These are phyloP conservation scores for Primulina tabacum DNA, from an alignment of 257 asterid genomes.

Conservation along the genomic window DNA sequence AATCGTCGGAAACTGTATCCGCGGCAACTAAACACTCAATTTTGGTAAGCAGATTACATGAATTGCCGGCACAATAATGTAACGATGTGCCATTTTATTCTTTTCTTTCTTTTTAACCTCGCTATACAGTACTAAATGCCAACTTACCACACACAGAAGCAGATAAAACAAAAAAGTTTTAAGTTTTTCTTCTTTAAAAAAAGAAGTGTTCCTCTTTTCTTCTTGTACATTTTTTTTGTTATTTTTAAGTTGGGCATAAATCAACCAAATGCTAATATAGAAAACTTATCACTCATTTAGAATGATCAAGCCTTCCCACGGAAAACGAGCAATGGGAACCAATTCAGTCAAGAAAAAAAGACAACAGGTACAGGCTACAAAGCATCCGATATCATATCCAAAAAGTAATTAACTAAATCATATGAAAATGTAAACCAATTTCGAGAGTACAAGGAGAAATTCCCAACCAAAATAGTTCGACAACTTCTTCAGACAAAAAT, in stretches of 20 bases:
- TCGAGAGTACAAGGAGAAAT: conserved; percentile 19
- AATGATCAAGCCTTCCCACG: no score
- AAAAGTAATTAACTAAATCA: conserved; percentile 22
- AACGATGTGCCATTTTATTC: no score
- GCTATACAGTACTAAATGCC: no score
- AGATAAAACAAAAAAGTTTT: no score
- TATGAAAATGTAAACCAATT: conserved; percentile 22
- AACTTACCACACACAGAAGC: no score
- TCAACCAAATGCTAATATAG: not conserved
- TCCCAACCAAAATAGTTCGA: conserved; percentile 29
- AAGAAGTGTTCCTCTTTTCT: no score
- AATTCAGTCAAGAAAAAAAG: not conserved
- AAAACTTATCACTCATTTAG: conserved; percentile 9
- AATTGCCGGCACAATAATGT: no score
- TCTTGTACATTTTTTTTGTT: no score
- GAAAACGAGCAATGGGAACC: no score
- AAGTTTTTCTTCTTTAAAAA: no score
- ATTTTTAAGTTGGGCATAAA: not conserved
- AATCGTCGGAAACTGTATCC: not conserved
- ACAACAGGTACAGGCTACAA: no score
- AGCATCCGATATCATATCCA: not conserved
- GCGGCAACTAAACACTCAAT: not conserved
- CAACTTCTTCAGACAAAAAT: conserved; percentile 14
- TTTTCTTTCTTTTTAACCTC: no score
- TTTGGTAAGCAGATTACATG: not conserved